These are phyloP conservation scores for Puccinia coronata DNA, from an alignment of 1,284 basidiomycete species.

Conservation along the genomic window DNA sequence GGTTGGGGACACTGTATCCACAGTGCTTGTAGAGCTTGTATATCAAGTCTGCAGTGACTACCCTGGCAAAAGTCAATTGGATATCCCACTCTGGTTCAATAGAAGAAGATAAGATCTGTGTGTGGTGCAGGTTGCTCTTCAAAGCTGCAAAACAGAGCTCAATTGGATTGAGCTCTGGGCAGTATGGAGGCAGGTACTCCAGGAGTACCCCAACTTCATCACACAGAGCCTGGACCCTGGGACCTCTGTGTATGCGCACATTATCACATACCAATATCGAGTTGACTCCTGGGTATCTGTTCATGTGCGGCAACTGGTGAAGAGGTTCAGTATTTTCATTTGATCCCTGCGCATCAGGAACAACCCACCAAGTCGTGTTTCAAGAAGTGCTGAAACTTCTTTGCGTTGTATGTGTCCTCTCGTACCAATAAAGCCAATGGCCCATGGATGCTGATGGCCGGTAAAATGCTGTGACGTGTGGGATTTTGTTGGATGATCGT, in stretches of 20 bases:
- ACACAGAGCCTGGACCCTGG: too few relatives aligned
- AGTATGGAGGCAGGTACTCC: too few relatives aligned
- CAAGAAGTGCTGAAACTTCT: background rate
- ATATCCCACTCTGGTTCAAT: too few relatives aligned
- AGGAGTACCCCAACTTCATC: too few relatives aligned
- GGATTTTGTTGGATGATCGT: background rate
- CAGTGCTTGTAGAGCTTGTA: too few relatives aligned
- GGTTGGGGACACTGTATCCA: too few relatives aligned
- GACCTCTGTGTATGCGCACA: background rate
- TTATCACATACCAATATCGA: background rate
- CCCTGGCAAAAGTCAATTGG: too few relatives aligned
- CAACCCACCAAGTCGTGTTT: background rate
- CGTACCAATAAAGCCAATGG: background rate
- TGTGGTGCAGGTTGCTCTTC: too few relatives aligned
- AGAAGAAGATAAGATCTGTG: too few relatives aligned
- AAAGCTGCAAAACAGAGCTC: too few relatives aligned
- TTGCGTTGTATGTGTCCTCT: background rate
- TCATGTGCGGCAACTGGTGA: background rate
- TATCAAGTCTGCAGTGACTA: too few relatives aligned
- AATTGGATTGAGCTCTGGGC: too few relatives aligned
- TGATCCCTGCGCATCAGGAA: background rate
- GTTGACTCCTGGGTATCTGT: background rate
- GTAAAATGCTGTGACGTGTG: background rate
- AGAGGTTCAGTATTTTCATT: background rate
- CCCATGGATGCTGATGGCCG: background rate